A percentile compares a stretch with the other conserved stretches of the same genome.
Conservation (phyloP, 2,329 filamentous ascomycete species). For the Lecanosticta acicola region DNA sequence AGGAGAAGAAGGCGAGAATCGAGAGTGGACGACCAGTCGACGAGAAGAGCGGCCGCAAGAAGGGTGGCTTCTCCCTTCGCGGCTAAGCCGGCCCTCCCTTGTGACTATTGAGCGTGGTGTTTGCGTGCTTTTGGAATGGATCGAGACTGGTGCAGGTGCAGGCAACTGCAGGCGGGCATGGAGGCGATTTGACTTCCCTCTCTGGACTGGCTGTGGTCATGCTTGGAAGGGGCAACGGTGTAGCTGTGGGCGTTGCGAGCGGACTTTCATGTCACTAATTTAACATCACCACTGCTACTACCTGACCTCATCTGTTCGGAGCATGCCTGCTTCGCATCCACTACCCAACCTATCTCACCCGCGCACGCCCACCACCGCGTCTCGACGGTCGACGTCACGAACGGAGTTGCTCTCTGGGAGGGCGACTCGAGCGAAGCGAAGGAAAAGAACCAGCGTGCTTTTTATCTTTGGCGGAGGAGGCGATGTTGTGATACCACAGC, state of each 20-base stretch:
- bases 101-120: conserved; percentile 20
- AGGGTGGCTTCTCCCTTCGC: conserved; percentile 90
- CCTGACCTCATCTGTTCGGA: conserved; percentile 16
- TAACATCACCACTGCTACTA: conserved; percentile 25
- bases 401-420: not conserved
- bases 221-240: not conserved
- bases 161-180: conserved; percentile 7
- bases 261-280: conserved; percentile 28
- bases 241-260: conserved; percentile 15
- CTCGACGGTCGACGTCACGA: not conserved
- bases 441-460: conserved; percentile 4
- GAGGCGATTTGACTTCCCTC: not conserved
- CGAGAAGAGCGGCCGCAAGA: conserved; percentile 98
- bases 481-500: conserved; percentile 7
- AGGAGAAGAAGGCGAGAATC: conserved; percentile 95
- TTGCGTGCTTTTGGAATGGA: conserved; percentile 13
- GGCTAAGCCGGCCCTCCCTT: conserved; percentile 24
- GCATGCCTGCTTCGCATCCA: conserved; percentile 1
- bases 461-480: not conserved
- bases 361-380: not conserved
- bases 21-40: conserved; percentile 94
- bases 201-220: conserved; percentile 4
- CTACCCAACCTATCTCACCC: not conserved
- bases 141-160: conserved; percentile 8
- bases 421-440: not conserved